Percentiles rank a stretch among this genome's conserved stretches.
phyloP scores from a whole-genome alignment of 2,329 filamentous ascomycete species.

The Aschersonia sp. region DNA sequence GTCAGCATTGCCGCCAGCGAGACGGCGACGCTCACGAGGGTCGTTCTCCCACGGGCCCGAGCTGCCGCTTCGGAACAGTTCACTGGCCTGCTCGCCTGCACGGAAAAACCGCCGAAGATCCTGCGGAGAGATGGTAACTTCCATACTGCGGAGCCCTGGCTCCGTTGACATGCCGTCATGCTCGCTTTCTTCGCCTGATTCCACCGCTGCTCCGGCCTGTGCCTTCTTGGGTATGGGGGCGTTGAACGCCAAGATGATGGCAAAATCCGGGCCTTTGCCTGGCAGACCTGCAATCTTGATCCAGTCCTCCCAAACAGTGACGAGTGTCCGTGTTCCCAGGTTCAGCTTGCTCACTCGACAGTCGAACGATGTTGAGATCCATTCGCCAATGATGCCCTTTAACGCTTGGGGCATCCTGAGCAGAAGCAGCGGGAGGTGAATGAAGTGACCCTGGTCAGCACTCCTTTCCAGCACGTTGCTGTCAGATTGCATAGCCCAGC shows the following conservation, averaged over 20 bases:
- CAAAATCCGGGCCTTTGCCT: conserved; percentile 25
- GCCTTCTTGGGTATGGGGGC: conserved; percentile 15
- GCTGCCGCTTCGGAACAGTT: conserved; percentile 1
- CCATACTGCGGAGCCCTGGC: conserved; percentile 26
- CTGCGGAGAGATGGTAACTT: conserved; percentile 33
- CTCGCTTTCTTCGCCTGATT: conserved; percentile 7
- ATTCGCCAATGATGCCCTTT: conserved; percentile 32
- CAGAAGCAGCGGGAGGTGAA: conserved; percentile 36
- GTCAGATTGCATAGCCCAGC: conserved; percentile 10
- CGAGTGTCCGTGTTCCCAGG: conserved; percentile 34
- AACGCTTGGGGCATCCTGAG: conserved; percentile 40
- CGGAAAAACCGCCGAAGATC: conserved; percentile 32
- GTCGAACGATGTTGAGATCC: conserved; percentile 39
- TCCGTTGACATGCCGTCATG: conserved; percentile 5
- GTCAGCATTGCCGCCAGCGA: conserved; percentile 32
- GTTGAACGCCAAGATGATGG: conserved; percentile 36
- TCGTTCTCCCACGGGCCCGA: conserved; percentile 16
- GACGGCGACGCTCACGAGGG: conserved; percentile 22
- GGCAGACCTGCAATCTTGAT: conserved; percentile 22
- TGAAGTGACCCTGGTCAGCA: conserved; percentile 18
- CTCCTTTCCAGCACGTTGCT: not conserved
- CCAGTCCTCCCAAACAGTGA: conserved; percentile 37
- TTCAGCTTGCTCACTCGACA: conserved; percentile 36
- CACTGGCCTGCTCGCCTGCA: conserved; percentile 16
- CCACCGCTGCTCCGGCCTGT: not conserved